phyloP scores from a whole-genome alignment of 2,329 filamentous ascomycete species.

The Alternaria novae-zelandiae region DNA sequence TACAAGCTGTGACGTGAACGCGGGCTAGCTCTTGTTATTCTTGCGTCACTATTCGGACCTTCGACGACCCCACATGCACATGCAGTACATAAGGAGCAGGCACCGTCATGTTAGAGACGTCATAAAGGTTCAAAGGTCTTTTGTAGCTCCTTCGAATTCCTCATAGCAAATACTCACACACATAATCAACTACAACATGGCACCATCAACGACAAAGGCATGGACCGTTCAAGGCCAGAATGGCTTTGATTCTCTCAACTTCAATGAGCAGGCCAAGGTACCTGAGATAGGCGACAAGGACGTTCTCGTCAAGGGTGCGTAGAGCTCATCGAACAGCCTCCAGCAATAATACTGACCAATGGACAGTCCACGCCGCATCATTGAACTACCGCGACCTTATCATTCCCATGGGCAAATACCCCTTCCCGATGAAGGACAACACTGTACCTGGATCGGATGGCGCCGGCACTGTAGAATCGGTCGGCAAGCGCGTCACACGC shows the following conservation, averaged over 20 bases:
- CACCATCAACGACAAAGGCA: constrained; percentile 58
- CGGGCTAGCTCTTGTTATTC: constrained; percentile 10
- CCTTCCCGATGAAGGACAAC: constrained; percentile 50
- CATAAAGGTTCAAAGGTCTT: neutral
- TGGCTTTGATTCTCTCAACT: constrained; percentile 67
- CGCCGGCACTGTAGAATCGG: constrained; percentile 58
- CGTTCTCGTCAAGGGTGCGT: constrained; percentile 69
- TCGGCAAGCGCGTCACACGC: constrained; percentile 62
- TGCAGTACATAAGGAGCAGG: constrained; percentile 16
- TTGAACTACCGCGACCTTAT: constrained; percentile 59
- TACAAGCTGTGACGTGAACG: constrained; percentile 8
- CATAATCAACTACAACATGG: constrained; percentile 29
- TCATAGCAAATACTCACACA: neutral
- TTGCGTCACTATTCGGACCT: constrained; percentile 31
- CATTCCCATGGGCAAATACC: constrained; percentile 56
- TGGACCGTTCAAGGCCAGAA: constrained; percentile 64
- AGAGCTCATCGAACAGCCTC: neutral
- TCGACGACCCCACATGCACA: constrained; percentile 21
- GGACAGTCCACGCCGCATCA: constrained; percentile 54
- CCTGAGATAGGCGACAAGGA: constrained; percentile 72
- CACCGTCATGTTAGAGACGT: constrained; percentile 4
- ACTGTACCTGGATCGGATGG: constrained; percentile 60
- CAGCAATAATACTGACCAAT: constrained; percentile 7
- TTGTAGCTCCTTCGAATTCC: neutral
- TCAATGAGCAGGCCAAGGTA: constrained; percentile 59